Evolutionary conservation across 2,329 filamentous ascomycete genomes (phyloP).

Genomic region (Talaromyces albobiverticillius): DNA sequence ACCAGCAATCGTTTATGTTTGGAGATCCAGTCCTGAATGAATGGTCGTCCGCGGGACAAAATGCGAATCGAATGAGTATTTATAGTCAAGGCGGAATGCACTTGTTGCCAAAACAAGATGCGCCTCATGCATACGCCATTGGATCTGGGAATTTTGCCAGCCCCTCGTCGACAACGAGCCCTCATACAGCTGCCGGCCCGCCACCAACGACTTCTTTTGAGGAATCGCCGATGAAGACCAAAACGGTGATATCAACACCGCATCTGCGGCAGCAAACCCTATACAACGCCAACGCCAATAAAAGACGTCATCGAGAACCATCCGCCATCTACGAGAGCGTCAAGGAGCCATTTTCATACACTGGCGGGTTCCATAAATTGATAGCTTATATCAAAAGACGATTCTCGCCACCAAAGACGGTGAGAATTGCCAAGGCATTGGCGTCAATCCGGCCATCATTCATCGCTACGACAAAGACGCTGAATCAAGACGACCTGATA

Average conservation of each 20-base stretch:
- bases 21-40: slow-evolving; percentile 45
- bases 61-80: slow-evolving; percentile 27
- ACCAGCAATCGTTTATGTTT: slow-evolving; percentile 45
- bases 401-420: slow-evolving; percentile 71
- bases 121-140: slow-evolving; percentile 60
- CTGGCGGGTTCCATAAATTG: slow-evolving; percentile 83
- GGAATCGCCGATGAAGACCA: slow-evolving; percentile 30
- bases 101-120: slow-evolving; percentile 43
- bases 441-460: slow-evolving; percentile 90
- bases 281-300: slow-evolving; percentile 28
- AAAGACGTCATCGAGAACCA: slow-evolving; percentile 64
- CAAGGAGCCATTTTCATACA: slow-evolving; percentile 88
- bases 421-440: slow-evolving; percentile 82
- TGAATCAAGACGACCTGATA: slow-evolving; percentile 83
- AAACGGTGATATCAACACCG: slow-evolving; percentile 42
- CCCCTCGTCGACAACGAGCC: slow-evolving; percentile 57
- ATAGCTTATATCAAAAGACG: slow-evolving; percentile 76
- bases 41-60: slow-evolving; percentile 41
- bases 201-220: slow-evolving; percentile 22
- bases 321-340: slow-evolving; percentile 86
- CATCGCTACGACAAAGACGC: slow-evolving; percentile 84
- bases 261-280: slow-evolving; percentile 40
- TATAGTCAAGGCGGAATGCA: slow-evolving; percentile 36
- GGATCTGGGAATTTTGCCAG: slow-evolving; percentile 56
- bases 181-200: slow-evolving; percentile 45